A percentile compares a stretch with the other conserved stretches of the same genome.
Evolutionary conservation across 2,329 filamentous ascomycete species (phyloP).

Genomic region (Penicillium sp.): DNA sequence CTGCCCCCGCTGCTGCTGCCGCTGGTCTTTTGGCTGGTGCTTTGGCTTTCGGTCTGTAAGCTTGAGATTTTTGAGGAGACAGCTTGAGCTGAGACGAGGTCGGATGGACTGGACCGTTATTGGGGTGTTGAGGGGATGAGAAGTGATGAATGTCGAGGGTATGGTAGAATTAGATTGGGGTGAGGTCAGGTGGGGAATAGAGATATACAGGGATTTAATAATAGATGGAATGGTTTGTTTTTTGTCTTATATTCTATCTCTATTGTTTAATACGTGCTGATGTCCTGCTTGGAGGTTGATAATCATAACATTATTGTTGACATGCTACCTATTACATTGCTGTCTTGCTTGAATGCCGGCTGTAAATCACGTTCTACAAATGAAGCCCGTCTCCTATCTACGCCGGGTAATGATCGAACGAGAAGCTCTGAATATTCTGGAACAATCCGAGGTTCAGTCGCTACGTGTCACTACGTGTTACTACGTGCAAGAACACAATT

Average conservation of each 20-base stretch:
- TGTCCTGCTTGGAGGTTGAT: not conserved
- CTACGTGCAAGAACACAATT: no score
- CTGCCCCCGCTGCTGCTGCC: constrained; percentile 23
- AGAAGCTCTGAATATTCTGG: not conserved
- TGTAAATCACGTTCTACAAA: not conserved
- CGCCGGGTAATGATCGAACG: not conserved
- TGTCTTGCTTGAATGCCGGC: not conserved
- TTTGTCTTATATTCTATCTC: not conserved
- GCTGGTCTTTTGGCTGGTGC: constrained; percentile 33
- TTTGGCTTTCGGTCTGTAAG: constrained; percentile 29
- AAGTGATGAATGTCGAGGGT: not conserved
- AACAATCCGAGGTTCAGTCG: no score
- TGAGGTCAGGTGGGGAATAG: not conserved
- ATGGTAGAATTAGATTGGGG: not conserved
- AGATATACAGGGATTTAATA: not conserved
- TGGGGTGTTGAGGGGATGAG: not conserved
- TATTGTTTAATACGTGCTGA: not conserved
- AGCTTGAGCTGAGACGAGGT: not conserved
- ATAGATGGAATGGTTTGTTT: not conserved
- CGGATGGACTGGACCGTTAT: not conserved
- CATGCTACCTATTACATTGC: no score
- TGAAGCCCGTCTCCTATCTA: not conserved
- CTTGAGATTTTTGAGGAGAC: not conserved
- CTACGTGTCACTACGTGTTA: no score
- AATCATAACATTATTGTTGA: not conserved